Evolutionary conservation across 192 early-diverging fungal genomes (phyloP), one percentile per base, ranked within the genome.

Genomic region (Coemansia sp.): DNA sequence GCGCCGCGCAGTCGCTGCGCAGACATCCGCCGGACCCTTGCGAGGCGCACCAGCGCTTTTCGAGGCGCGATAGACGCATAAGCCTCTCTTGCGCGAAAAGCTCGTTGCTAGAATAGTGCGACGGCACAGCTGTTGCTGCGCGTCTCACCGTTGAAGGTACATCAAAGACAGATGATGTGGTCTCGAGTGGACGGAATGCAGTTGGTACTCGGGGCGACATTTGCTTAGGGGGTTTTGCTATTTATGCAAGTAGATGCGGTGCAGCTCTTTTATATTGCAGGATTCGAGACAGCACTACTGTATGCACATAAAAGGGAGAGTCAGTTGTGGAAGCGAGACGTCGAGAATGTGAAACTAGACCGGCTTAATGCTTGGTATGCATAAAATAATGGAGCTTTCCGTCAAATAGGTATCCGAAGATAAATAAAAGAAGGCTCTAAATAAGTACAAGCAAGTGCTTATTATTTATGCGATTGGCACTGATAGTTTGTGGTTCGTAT

Each of bases 161-260:
- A 26, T 31, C 9, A 15, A 43, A 30, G 13, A 60, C 75, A 51
- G 68, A 72, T 13, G 67, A 66, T 21, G 66, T 63, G 29, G 67
- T 73, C 49, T 79, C 77, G 57, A 79, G 77, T n/a, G 77, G 77
- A 48, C 77, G 77, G 68, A 79, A 79, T 29, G 77, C 77, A 52
- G 77, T 79, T 45, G 71, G 77, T 9, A 79, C 77, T 64, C 77
- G 45, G 58, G 75, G 21, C 28, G 71, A 70, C 77, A 79, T 79
- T 33, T 56, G 53, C 26, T 53, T 53, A n/a, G n/a, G n/a, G 51
- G 51, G 49, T 51, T 21, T 31, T 6, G 3, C 13, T 56, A 33
- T 56, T n/a, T 56, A 56, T 56, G 53, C 53, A 56, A 29, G 23
- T 53, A 16, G 57, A 29, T 58, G 33, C 18, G n/a, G 33, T 35